Base-by-base conservation (phyloP, 2,329 filamentous ascomycete genomes). In the Rachicladosporium sp. region DNA sequence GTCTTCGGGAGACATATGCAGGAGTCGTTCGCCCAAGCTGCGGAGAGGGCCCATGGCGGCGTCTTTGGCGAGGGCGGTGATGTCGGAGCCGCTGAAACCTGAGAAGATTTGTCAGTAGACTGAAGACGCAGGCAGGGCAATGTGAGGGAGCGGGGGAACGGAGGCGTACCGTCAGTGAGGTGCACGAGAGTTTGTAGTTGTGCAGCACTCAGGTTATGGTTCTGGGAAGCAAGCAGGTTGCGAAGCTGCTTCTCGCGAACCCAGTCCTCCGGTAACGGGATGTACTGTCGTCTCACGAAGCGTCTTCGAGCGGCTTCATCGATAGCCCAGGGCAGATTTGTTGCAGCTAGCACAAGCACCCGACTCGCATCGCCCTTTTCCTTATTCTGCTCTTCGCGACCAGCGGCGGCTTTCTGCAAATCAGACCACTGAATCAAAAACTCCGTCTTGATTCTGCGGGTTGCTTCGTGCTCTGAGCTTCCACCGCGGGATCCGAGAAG, bases 381-480 rank as follows among this genome's bases (percentile, higher is more conserved):
- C 49, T 74, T 82, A 29, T 82, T 76, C 43, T 72, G 78, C 9
- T 46, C 46, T 55, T 93, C 86, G 30, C 84, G 74, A 1, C 89
- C 89, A 3, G 88, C 89, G 5, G 91, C 91, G 2, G 91, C 91
- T 47, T 86, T 79, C 54, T 93, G 87, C 2, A 98, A 65, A 56
- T 95, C 87, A 43, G 84, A 91, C 91, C 91, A 98, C 55, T 95
- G 88, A 21, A 98, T 95, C 27, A 98, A 66, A 52, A 98, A 98
- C 56, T 98, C 91, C 0, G 91, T 98, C 64, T 98, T 98, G 56
- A 95, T 93, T 40, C 91, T 76, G 42, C 89, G 73, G 1, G 87
- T 93, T 1, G 91, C 86, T 62, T 98, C 91, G 52, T 96, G 84
- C 55, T 96, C 91, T 1, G 84, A 81, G 3, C 80, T 80, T 0